A percentile compares a stretch with the other conserved stretches of the same genome.
Conservation (phyloP, 2,329 filamentous ascomycete species). For the Ascochyta pisi region DNA sequence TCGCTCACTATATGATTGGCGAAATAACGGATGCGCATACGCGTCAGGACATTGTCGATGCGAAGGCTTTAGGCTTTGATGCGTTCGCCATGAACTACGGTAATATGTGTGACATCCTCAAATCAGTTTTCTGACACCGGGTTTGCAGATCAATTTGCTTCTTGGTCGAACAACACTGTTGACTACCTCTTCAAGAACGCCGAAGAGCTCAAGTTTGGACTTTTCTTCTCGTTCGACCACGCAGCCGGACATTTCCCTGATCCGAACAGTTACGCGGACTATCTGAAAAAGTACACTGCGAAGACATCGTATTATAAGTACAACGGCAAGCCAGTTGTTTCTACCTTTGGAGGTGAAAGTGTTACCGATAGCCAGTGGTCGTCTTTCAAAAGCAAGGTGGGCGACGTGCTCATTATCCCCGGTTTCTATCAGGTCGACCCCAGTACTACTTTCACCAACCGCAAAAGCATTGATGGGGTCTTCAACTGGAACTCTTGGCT, state of each 20-base stretch:
- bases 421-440: constrained; percentile 37
- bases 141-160: constrained; percentile 14
- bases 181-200: constrained; percentile 41
- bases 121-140: not conserved
- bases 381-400: constrained; percentile 35
- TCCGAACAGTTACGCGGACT: constrained; percentile 35
- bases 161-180: constrained; percentile 39
- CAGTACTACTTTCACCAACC: constrained; percentile 31
- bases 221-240: constrained; percentile 51
- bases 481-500: constrained; percentile 52
- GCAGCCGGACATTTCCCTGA: constrained; percentile 26
- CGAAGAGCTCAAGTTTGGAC: constrained; percentile 37
- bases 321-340: constrained; percentile 40
- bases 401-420: constrained; percentile 41
- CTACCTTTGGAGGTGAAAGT: constrained; percentile 42
- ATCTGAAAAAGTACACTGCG: constrained; percentile 31
- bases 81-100: constrained; percentile 47
- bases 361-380: constrained; percentile 26
- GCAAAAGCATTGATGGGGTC: constrained; percentile 41
- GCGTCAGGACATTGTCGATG: constrained; percentile 36
- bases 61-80: constrained; percentile 41
- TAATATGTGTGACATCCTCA: constrained; percentile 10
- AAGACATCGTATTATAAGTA: constrained; percentile 38
- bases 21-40: constrained; percentile 27
- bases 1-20: constrained; percentile 37